Evolutionary conservation across 495 filamentous ascomycete genomes (phyloP), one percentile per base, ranked within the genome.

Genomic region (Talaromyces ruber): DNA sequence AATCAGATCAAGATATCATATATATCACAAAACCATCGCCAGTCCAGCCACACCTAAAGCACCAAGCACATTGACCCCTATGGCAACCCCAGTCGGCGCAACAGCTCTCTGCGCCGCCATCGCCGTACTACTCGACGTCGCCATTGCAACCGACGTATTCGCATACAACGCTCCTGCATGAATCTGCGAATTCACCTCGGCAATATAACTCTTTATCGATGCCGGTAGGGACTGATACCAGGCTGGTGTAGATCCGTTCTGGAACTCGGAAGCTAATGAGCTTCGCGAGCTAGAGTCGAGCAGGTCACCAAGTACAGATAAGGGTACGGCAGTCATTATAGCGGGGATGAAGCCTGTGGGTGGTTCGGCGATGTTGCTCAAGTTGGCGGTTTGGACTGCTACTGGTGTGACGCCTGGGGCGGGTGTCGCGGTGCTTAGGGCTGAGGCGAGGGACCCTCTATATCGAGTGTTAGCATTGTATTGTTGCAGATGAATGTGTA

Each of bases 201-300:
- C 64, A 59, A 75, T 65, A 65, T 75, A 75, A 47, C 63, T 69
- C 63, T 74, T 70, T 21, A 71, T 69, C 14, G 70, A 67, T 0
- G 69, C 56, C 0, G 73, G 73, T 0, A 75, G 67, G 39, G 58
- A 64, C 37, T 29, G 51, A 24, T 75, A 75, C 73, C 71, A 75
- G 24, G 67, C 58, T 0, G 73, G 73, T 0, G 73, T 73, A 34
- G 50, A 65, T 2, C 71, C 73, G n/a, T 69, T 71, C 3, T 67
- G 65, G 57, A 75, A 66, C 14, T 72, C 60, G 43, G 68, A 69
- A 9, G 69, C 73, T 7, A 75, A 63, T 1, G 67, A 62, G n/a
- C 66, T 69, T 52, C 72, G 72, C 29, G 71, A 67, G 3, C 58
- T 21, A 2, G 68, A 66, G 47, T 72, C 64, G 51, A 73, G 59